Base-by-base conservation (phyloP, 352 stramenopile species). In the Lagenidium sp. region DNA sequence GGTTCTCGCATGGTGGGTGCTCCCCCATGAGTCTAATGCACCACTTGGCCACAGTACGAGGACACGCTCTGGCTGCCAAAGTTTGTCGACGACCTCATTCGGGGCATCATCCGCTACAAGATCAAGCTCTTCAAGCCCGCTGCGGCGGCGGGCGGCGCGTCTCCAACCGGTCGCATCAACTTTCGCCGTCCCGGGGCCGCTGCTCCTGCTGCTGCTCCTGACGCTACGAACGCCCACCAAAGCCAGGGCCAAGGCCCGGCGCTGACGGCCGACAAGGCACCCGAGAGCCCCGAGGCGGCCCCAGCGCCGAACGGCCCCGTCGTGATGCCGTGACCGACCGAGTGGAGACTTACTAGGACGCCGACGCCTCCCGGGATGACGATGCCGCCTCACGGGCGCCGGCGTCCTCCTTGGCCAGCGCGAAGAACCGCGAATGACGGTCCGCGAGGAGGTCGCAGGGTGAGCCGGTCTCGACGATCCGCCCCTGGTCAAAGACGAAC, bases 71-170 rank as follows among this genome's bases (percentile, higher is more conserved):
- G 74, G 70, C 41, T 86, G 5, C 68, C 74, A 4, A 86, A 82
- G 49, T 84, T 86, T 28, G 55, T 80, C 3, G 70, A 86, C 16
- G 70, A 86, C 22, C 63, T 86, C 36, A 60, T 86, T 24, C 74
- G 66, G 11, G 68, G 71, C 6, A 84, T 86, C 39, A 55, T 86
- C 13, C 59, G 61, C 29, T 84, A 86, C 70, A 84, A 83, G 45
- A 84, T 83, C 57, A 82, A 84, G 53, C 13, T 83, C 16, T 86
- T 78, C 41, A 80, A 76, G 36, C 57, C 76, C n/a, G n/a, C n/a
- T n/a, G n/a, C n/a, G n/a, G n/a, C n/a, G n/a, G n/a, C n/a, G n/a
- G n/a, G n/a, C n/a, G n/a, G n/a, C n/a, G n/a, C n/a, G n/a, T n/a
- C n/a, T n/a, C n/a, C n/a, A n/a, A n/a, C 47, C 2, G 35, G 36